Percentiles rank a stretch among this genome's conserved stretches.
These are phyloP conservation scores for Kodamaea alishanica DNA, from an alignment of 1,139 yeast genomes.

Conservation along the genomic window DNA sequence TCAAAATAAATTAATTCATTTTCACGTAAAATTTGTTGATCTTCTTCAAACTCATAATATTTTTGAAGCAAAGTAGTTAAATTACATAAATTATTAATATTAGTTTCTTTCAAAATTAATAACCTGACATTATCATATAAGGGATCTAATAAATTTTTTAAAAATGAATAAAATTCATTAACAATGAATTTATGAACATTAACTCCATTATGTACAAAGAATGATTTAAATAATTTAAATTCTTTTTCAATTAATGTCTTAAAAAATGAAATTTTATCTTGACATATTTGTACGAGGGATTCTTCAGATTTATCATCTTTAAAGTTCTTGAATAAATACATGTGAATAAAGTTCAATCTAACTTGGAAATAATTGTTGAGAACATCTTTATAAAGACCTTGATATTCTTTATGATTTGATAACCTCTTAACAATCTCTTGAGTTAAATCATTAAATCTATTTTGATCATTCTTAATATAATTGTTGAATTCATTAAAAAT, in stretches of 20 bases:
- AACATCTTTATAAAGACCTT: conserved; percentile 67
- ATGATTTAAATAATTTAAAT: conserved; percentile 48
- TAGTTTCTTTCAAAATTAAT: conserved; percentile 63
- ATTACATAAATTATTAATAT: conserved; percentile 68
- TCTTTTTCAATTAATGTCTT: conserved; percentile 62
- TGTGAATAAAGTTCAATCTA: conserved; percentile 46
- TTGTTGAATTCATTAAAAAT: conserved; percentile 53
- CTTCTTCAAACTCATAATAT: conserved; percentile 60
- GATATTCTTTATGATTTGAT: conserved; percentile 50
- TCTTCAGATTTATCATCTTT: conserved; percentile 4
- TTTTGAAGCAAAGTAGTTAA: conserved; percentile 67
- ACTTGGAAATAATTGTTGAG: conserved; percentile 57
- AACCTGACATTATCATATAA: conserved; percentile 68
- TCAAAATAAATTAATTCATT: conserved; percentile 8
- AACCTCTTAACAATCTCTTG: conserved; percentile 51
- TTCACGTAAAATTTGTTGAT: conserved; percentile 17
- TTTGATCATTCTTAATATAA: conserved; percentile 22
- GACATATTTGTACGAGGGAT: conserved; percentile 52
- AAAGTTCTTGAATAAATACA: conserved; percentile 21
- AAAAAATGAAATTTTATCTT: conserved; percentile 55
- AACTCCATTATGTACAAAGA: conserved; percentile 35
- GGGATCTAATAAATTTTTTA: conserved; percentile 65
- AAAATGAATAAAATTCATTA: conserved; percentile 49
- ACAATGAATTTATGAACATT: conserved; percentile 19
- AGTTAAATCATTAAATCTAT: conserved; percentile 41